Base-by-base conservation (phyloP, 352 stramenopile genomes). In the Pythium folliculosum region DNA sequence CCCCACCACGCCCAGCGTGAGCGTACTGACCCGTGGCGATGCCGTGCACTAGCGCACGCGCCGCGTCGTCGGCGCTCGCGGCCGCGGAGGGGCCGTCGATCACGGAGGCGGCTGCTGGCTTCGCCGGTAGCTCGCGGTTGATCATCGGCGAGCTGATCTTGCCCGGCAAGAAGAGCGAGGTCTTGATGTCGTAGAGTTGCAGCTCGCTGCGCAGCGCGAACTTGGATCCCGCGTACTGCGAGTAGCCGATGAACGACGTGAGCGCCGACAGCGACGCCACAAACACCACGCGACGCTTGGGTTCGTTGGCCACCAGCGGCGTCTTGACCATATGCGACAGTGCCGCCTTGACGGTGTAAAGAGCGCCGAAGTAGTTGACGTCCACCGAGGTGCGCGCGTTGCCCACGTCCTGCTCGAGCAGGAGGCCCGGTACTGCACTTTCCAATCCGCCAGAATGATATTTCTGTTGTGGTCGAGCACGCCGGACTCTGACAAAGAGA, bases 91-190 rank as follows among this genome's bases (percentile, higher is more conserved):
- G 14, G 30, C 38, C 50, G 14, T 62, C 55, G n/a, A 70, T 58
- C 8, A 27, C 17, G 27, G 27, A 32, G 22, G 35, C 58, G 47
- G 55, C 56, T 12, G 17, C 55, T 58, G 52, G 67, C 64, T 50
- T 65, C 9, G 13, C 35, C 35, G 23, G n/a, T 19, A 64, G 43
- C 9, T 64, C 55, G 13, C 30, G 30, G n/a, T 10, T 58, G 52
- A 72, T 75, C 22, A 63, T 51, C 3, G 68, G 71, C 48, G 65
- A 72, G 43, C 73, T 71, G 8, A 81, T 78, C 25, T 61, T 94
- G 19, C 92, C 92, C 37, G 95, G 95, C 74, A 95, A 98, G 14
- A 88, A 93, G 35, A 98, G 76, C 55, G 82, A 81, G 23, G 98
- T 76, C 22, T 75, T 82, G 25, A 96, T 91, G 53, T 84, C 82